Evolutionary conservation across 495 filamentous ascomycete genomes (phyloP), one percentile per base, ranked within the genome.

Genomic region (Penicillium goetzii): DNA sequence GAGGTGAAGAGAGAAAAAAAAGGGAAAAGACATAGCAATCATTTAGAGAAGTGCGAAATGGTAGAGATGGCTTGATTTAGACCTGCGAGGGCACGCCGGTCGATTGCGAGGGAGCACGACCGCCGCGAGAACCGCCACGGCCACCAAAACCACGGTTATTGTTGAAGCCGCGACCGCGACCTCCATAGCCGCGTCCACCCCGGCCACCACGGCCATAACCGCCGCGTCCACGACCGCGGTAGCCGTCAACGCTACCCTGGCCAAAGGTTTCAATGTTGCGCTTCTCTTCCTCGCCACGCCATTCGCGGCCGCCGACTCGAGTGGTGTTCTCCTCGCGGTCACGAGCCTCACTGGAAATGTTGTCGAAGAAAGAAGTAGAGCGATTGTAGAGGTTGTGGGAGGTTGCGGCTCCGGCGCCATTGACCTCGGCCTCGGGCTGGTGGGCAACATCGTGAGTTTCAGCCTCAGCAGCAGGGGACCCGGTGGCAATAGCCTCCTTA

Each of bases 201-300:
- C 85, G 76, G 67, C 86, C 89, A 43, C 88, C 78, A 57, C 79
- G 77, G 49, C 84, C 80, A 59, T 82, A 81, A 21, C 81, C 77
- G 59, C 81, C 77, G 56, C 75, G 75, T 28, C 89, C 88, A 72
- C 90, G 84, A 19, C 89, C 89, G 15, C 91, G 86, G 68, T 90
- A 93, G 7, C 90, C 87, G 70, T 99, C 95, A 19, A 99, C 94
- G 67, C 92, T 97, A 47, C 94, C 93, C 75, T 97, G 92, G n/a
- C 95, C 95, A 68, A 99, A 99, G 0, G 95, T 99, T 78, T 99
- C 95, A 61, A 99, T 87, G 72, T 99, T 99, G 75, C 92, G 91
- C 76, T 90, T 92, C 66, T 92, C 89, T 73, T 99, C 95, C 73
- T 97, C 93, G 19, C 88, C 89, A 51, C 95, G 86, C 87, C 94